Percentiles rank a stretch among this genome's conserved stretches.
Evolutionary conservation across 2,329 filamentous ascomycete genomes (phyloP).

Genomic region (Trichoderma endophyticum): DNA sequence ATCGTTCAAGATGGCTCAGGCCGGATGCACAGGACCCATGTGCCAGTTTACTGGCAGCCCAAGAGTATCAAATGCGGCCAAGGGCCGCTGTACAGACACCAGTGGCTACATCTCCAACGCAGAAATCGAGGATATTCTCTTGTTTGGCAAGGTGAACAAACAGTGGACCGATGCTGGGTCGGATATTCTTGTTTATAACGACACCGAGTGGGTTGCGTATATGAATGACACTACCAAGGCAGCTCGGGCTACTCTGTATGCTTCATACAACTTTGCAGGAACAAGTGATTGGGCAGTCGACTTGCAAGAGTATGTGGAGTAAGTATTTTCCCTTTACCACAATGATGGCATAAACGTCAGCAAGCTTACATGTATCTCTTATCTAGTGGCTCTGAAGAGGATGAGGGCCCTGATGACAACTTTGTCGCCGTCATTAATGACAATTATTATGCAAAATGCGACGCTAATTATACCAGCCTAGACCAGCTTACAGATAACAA

Average conservation of each 20-base stretch:
- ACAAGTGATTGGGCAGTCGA: not conserved
- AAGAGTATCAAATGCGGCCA: not conserved
- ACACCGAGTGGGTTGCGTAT: constrained; percentile 25
- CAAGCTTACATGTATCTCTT: constrained; percentile 21
- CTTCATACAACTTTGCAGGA: constrained; percentile 25
- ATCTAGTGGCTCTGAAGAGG: not conserved
- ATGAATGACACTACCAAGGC: constrained; percentile 26
- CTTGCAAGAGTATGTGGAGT: not conserved
- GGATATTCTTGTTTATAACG: constrained; percentile 26
- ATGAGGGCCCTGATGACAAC: not conserved
- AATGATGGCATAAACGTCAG: not conserved
- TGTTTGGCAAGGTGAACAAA: constrained; percentile 17
- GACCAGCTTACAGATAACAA: constrained; percentile 13
- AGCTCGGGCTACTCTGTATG: constrained; percentile 15
- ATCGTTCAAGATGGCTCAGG: constrained; percentile 28
- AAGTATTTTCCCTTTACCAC: not conserved
- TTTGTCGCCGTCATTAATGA: not conserved
- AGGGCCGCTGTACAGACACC: not conserved
- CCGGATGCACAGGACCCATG: constrained; percentile 23
- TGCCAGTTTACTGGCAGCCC: constrained; percentile 22
- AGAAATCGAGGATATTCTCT: constrained; percentile 26
- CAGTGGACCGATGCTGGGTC: constrained; percentile 11
- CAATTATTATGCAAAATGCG: not conserved
- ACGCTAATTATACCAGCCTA: constrained; percentile 27
- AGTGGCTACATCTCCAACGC: constrained; percentile 18